Conservation (phyloP, 2,329 filamentous ascomycete genomes). For the Cladorrhinum sp. region DNA sequence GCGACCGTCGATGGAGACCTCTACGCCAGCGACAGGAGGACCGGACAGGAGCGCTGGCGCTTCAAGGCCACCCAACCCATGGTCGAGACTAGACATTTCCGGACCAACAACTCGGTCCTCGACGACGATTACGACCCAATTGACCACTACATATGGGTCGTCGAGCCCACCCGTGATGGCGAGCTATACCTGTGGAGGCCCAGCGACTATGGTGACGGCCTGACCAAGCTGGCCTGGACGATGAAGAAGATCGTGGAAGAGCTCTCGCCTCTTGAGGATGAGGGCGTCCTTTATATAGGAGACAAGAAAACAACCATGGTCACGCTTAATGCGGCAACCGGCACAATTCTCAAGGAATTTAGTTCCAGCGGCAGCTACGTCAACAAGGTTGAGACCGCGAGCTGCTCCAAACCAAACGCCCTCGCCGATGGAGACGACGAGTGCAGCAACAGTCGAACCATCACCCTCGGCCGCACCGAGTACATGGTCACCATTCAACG, state of each 20-base stretch:
- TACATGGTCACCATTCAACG: slow-evolving; percentile 87
- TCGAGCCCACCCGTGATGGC: slow-evolving; percentile 86
- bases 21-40: slow-evolving; percentile 85
- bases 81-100: slow-evolving; percentile 83
- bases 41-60: slow-evolving; percentile 80
- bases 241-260: slow-evolving; percentile 89
- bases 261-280: slow-evolving; percentile 71
- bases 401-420: slow-evolving; percentile 68
- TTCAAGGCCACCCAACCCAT: slow-evolving; percentile 81
- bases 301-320: slow-evolving; percentile 88
- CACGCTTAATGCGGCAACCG: slow-evolving; percentile 82
- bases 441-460: slow-evolving; percentile 74
- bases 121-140: slow-evolving; percentile 61
- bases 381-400: slow-evolving; percentile 59
- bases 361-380: slow-evolving; percentile 68
- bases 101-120: slow-evolving; percentile 61
- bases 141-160: slow-evolving; percentile 90
- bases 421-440: slow-evolving; percentile 68
- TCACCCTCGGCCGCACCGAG: slow-evolving; percentile 81
- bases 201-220: slow-evolving; percentile 52
- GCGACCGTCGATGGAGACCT: slow-evolving; percentile 99
- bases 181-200: slow-evolving; percentile 84
- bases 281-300: slow-evolving; percentile 82
- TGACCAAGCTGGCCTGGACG: slow-evolving; percentile 66
- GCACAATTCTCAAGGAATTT: slow-evolving; percentile 79